phyloP scores from a whole-genome alignment of 495 filamentous ascomycete genomes.

The Cryomyces antarcticus region DNA sequence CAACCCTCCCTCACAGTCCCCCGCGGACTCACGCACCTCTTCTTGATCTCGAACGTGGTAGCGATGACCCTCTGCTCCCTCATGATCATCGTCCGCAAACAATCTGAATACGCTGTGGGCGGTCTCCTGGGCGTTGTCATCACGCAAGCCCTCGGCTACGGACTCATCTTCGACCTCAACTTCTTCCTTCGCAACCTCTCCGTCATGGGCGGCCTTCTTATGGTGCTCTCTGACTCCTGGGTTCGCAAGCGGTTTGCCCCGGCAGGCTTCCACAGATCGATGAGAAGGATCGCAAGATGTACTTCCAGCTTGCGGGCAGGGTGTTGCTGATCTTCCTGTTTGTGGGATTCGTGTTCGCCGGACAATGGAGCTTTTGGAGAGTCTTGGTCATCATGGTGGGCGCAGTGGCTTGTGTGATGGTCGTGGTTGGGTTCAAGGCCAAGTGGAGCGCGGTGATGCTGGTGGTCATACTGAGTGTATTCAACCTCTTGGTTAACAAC shows the following conservation, averaged over 20 bases:
- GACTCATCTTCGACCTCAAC: slow-evolving; percentile 96
- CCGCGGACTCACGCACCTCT: slow-evolving; percentile 73
- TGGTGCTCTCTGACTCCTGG: slow-evolving; percentile 97
- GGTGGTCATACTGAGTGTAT: slow-evolving; percentile 83
- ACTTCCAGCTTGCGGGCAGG: slow-evolving; percentile 91
- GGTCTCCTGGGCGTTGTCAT: slow-evolving; percentile 82
- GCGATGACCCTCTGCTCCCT: slow-evolving; percentile 70
- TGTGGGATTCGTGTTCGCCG: slow-evolving; percentile 85
- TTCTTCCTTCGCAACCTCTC: slow-evolving; percentile 98
- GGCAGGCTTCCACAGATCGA: slow-evolving; percentile 77
- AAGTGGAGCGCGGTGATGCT: slow-evolving; percentile 93
- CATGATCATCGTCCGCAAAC: slow-evolving; percentile 74
- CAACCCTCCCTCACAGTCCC: slow-evolving; percentile 39
- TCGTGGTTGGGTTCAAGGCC: slow-evolving; percentile 97
- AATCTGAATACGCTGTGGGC: slow-evolving; percentile 77
- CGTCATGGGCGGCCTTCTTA: slow-evolving; percentile 87
- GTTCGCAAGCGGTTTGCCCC: slow-evolving; percentile 94
- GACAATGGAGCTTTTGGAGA: slow-evolving; percentile 75
- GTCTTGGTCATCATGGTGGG: slow-evolving; percentile 66
- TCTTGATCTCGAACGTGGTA: slow-evolving; percentile 77
- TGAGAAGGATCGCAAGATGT: slow-evolving; percentile 99
- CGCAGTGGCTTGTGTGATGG: slow-evolving; percentile 88
- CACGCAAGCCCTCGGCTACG: slow-evolving; percentile 92
- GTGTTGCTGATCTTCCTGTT: slow-evolving; percentile 97
- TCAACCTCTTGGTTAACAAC: slow-evolving; percentile 96